phyloP scores from a whole-genome alignment of 2,329 filamentous ascomycete species.

The Dactylellina cionopaga region DNA sequence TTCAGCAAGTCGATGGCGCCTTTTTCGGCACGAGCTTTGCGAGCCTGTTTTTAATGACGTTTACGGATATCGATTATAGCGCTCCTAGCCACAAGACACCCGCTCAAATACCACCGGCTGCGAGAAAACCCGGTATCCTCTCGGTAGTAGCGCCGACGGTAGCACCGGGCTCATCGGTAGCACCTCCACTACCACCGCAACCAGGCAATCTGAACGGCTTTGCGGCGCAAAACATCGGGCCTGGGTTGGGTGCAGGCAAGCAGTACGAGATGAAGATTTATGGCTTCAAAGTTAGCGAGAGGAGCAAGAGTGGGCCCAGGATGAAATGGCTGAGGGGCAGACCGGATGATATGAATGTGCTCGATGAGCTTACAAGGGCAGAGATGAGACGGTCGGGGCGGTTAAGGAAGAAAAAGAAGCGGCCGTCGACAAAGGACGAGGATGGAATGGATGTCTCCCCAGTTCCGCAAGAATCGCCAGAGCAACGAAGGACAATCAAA shows the following conservation, averaged over 20 bases:
- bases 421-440: constrained; percentile 11
- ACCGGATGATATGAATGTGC: constrained; percentile 79
- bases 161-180: not conserved
- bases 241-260: constrained; percentile 80
- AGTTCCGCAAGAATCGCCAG: constrained; percentile 30
- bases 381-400: constrained; percentile 45
- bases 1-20: constrained; percentile 95
- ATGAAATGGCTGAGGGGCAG: constrained; percentile 97
- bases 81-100: constrained; percentile 68
- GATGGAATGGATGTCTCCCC: constrained; percentile 51
- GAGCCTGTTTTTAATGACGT: constrained; percentile 96
- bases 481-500: constrained; percentile 42
- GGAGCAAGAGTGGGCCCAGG: constrained; percentile 85
- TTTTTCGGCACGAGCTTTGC: constrained; percentile 99
- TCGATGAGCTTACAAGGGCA: constrained; percentile 76
- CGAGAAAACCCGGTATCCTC: constrained; percentile 26
- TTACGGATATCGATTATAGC: constrained; percentile 92
- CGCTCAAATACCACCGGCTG: constrained; percentile 56
- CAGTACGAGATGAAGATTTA: constrained; percentile 97
- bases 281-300: constrained; percentile 91
- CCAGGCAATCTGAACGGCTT: constrained; percentile 76
- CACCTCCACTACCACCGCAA: constrained; percentile 22
- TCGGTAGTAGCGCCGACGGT: constrained; percentile 29
- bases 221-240: constrained; percentile 84
- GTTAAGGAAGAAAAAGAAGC: constrained; percentile 52